Evolutionary conservation across 31 red algal species (phyloP).

Genomic region (Asparagopsis taxiformis): DNA sequence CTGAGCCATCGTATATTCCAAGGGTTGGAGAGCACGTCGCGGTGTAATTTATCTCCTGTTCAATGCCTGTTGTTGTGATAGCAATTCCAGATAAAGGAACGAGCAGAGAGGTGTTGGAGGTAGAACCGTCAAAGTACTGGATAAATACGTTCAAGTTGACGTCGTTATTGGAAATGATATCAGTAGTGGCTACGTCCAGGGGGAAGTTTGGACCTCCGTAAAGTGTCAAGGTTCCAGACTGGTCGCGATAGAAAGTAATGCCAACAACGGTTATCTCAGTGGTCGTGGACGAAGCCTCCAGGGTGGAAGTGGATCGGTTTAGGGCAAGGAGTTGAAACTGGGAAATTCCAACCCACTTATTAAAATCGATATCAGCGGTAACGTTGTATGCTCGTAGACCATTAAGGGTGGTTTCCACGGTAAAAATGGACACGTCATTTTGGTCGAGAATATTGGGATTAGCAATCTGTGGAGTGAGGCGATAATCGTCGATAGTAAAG

Average conservation of each 20-base stretch:
- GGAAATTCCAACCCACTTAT: conserved; percentile 46
- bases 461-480: conserved; percentile 3
- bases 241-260: conserved; percentile 19
- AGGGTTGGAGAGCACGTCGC: conserved; percentile 13
- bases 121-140: conserved; percentile 48
- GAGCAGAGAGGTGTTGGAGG: conserved; percentile 23
- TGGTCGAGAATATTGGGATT: conserved; percentile 32
- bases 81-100: conserved; percentile 10
- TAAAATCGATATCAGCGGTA: conserved; percentile 55
- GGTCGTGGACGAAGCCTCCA: conserved; percentile 5
- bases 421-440: conserved; percentile 14
- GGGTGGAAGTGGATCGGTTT: conserved; percentile 24
- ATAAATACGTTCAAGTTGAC: conserved; percentile 26
- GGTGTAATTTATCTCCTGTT: not conserved
- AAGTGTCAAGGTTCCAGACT: not conserved
- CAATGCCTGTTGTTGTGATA: conserved; percentile 4
- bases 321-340: conserved; percentile 25
- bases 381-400: conserved; percentile 45
- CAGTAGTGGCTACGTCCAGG: conserved; percentile 2
- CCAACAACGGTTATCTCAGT: conserved; percentile 33
- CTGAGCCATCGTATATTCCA: conserved; percentile 42
- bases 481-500: conserved; percentile 36
- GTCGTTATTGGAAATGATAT: not conserved
- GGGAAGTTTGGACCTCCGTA: conserved; percentile 37
- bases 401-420: conserved; percentile 30